Conservation (phyloP, 129 eudicot species). For the Arctium lappa region DNA sequence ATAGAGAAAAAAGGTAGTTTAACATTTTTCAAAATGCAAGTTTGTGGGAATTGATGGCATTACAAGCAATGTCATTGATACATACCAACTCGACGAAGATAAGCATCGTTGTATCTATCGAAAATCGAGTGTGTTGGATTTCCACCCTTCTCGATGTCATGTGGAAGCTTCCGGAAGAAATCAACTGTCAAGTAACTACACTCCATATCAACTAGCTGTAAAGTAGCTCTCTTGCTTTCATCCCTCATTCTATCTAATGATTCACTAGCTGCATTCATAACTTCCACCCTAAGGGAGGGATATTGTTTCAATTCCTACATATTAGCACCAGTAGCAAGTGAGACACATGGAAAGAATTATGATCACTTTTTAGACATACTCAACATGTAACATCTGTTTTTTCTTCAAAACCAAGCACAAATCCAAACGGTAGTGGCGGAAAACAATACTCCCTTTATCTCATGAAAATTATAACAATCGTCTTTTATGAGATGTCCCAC, state of each 20-base stretch:
- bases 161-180: conserved; percentile 97
- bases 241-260: conserved; percentile 82
- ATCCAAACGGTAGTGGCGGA: no score
- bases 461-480: no score
- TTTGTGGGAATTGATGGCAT: neutral
- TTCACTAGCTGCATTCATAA: conserved; percentile 71
- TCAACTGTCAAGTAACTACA: conserved; percentile 87
- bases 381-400: neutral
- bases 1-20: neutral
- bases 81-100: conserved; percentile 86
- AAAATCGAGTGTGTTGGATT: conserved; percentile 92
- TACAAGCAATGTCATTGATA: neutral
- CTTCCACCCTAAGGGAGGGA: conserved; percentile 89
- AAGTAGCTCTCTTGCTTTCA: conserved; percentile 84
- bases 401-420: neutral
- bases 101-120: conserved; percentile 88
- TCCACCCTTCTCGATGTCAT: conserved; percentile 94
- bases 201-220: conserved; percentile 97
- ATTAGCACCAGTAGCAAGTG: neutral
- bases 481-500: no score
- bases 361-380: neutral
- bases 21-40: neutral
- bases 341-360: neutral
- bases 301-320: conserved; percentile 88
- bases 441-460: neutral